Conservation (phyloP, 164 flowering plant species). For the Magnolia kwangsiensis region DNA sequence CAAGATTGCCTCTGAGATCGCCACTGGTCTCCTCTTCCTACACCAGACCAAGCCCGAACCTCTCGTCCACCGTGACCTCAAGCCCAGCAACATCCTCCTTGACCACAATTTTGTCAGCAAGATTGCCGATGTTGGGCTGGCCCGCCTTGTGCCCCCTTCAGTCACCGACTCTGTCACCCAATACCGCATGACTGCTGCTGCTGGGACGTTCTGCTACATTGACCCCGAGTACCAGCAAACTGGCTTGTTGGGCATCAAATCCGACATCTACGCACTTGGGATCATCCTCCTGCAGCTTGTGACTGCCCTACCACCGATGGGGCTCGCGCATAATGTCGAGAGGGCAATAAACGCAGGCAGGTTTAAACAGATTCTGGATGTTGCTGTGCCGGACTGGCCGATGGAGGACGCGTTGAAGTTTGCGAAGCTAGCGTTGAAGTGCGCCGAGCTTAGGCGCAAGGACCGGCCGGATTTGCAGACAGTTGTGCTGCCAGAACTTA, state of each 20-base stretch:
- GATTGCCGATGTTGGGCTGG: slow-evolving; percentile 55
- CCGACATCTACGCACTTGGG: slow-evolving; percentile 57
- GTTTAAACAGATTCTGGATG: slow-evolving; percentile 42
- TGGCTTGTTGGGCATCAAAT: slow-evolving; percentile 53
- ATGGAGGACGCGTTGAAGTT: slow-evolving; percentile 34
- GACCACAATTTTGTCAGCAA: slow-evolving; percentile 53
- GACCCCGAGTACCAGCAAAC: slow-evolving; percentile 66
- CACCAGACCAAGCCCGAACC: slow-evolving; percentile 66
- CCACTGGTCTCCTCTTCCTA: slow-evolving; percentile 51
- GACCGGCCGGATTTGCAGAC: slow-evolving; percentile 49
- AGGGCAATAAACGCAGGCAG: slow-evolving; percentile 33
- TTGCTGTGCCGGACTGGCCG: slow-evolving; percentile 50
- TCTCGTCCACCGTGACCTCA: slow-evolving; percentile 58
- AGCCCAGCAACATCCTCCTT: slow-evolving; percentile 57
- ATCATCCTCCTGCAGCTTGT: slow-evolving; percentile 48
- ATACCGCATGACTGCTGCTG: slow-evolving; percentile 42
- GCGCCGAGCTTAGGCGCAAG: slow-evolving; percentile 50
- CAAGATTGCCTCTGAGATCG: slow-evolving; percentile 53
- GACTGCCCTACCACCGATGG: slow-evolving; percentile 47
- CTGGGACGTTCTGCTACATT: slow-evolving; percentile 64
- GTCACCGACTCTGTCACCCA: slow-evolving; percentile 42
- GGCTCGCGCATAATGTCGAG: slow-evolving; percentile 38
- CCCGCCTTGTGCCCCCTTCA: slow-evolving; percentile 48
- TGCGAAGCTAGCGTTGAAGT: slow-evolving; percentile 39
- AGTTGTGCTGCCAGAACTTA: slow-evolving; percentile 39